Evolutionary conservation across 352 stramenopile genomes (phyloP).

Genomic region (Pythium pyrilobum): DNA sequence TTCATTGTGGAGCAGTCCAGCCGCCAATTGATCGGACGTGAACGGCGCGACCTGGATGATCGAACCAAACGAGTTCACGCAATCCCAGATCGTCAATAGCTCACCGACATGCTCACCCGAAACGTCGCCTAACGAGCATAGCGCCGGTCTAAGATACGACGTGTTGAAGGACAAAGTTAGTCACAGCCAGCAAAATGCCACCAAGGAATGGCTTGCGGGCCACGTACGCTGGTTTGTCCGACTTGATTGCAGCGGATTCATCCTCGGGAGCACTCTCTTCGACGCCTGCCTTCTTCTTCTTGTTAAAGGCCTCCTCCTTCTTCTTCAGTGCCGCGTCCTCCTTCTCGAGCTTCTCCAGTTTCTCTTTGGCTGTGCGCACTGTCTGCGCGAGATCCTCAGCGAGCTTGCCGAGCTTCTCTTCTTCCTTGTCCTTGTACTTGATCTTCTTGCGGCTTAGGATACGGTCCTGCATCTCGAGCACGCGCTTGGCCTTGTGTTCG

Average conservation of each 20-base stretch:
- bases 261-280: constrained; percentile 45
- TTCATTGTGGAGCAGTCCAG: constrained; percentile 36
- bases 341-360: constrained; percentile 85
- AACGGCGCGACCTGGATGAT: constrained; percentile 58
- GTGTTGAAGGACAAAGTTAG: background rate
- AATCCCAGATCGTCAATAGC: constrained; percentile 73
- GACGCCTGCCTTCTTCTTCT: constrained; percentile 54
- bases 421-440: constrained; percentile 88
- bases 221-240: constrained; percentile 69
- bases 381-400: constrained; percentile 78
- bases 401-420: constrained; percentile 77
- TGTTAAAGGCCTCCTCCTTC: constrained; percentile 80
- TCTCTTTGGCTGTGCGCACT: constrained; percentile 68
- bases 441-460: constrained; percentile 85
- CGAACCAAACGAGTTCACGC: constrained; percentile 65
- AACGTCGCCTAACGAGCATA: constrained; percentile 55
- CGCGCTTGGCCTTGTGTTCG: constrained; percentile 76
- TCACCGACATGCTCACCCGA: constrained; percentile 38
- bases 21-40: constrained; percentile 58
- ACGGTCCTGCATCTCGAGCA: constrained; percentile 85
- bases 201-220: background rate
- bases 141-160: constrained; percentile 28
- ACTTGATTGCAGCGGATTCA: constrained; percentile 23
- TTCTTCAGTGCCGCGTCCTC: constrained; percentile 68
- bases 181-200: background rate